These are phyloP conservation scores for Candida anglica DNA, from an alignment of 805 yeast genomes.

Conservation along the genomic window DNA sequence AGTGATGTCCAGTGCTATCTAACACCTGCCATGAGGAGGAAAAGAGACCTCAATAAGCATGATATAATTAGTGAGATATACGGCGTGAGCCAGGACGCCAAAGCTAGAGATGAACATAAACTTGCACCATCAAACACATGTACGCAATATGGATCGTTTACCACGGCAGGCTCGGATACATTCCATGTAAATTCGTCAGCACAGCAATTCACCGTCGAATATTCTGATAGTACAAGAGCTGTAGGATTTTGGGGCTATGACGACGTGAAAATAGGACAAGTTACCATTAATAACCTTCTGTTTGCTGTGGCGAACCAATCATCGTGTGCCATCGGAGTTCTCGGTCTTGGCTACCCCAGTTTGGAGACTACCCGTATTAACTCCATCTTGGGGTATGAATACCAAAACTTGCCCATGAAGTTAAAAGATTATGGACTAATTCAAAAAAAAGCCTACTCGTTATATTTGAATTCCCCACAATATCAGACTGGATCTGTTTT, in stretches of 20 bases:
- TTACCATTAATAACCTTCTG: conserved; percentile 47
- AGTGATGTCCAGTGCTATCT: conserved; percentile 24
- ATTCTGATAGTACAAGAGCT: conserved; percentile 49
- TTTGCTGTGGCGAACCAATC: conserved; percentile 73
- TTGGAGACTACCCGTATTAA: conserved; percentile 76
- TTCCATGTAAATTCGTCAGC: conserved; percentile 40
- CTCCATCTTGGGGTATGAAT: too few relatives aligned
- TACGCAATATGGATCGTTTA: conserved; percentile 46
- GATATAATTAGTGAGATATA: too few relatives aligned
- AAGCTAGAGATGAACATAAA: neutral
- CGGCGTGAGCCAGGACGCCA: conserved; percentile 1
- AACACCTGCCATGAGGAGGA: too few relatives aligned
- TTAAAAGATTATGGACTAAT: conserved; percentile 58
- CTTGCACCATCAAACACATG: conserved; percentile 31
- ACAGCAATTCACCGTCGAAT: conserved; percentile 36
- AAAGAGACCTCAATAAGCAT: too few relatives aligned
- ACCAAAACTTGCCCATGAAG: conserved; percentile 64
- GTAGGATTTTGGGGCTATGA: conserved; percentile 62
- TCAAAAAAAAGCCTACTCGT: conserved; percentile 53
- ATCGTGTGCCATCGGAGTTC: conserved; percentile 63
- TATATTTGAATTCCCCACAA: conserved; percentile 47
- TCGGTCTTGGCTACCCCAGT: conserved; percentile 69
- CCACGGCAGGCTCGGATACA: conserved; percentile 33
- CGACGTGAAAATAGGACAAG: conserved; percentile 47
- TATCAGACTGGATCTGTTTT: conserved; percentile 50